phyloP scores from a whole-genome alignment of 495 filamentous ascomycete species.

The Massariosphaeria phaeospora region DNA sequence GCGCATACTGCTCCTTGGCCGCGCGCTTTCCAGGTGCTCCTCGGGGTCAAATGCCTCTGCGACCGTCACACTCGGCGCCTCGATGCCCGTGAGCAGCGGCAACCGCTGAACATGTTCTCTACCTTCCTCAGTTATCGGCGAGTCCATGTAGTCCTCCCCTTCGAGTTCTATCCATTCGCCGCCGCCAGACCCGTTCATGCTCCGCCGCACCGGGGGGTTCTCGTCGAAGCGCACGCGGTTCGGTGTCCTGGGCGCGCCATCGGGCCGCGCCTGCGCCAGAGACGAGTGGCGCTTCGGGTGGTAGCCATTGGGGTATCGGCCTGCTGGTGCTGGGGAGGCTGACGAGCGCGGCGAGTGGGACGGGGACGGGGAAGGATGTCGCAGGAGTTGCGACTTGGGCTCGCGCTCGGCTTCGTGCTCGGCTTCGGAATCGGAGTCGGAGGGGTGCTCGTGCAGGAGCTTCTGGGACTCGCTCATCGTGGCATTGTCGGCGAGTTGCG shows the following conservation, averaged over 20 bases:
- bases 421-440: conserved; percentile 19
- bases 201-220: conserved; percentile 42
- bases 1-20: conserved; percentile 61
- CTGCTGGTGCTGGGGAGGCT: conserved; percentile 7
- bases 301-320: conserved; percentile 11
- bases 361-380: conserved; percentile 7
- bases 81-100: conserved; percentile 78
- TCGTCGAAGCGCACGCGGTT: conserved; percentile 88
- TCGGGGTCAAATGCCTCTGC: conserved; percentile 55
- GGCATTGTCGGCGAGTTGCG: conserved; percentile 21
- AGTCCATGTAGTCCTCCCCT: conserved; percentile 52
- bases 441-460: conserved; percentile 24
- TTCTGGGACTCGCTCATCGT: conserved; percentile 29
- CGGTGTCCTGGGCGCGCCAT: conserved; percentile 65
- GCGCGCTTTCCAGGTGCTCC: conserved; percentile 55
- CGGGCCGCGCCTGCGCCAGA: conserved; percentile 38
- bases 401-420: conserved; percentile 10
- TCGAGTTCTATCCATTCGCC: conserved; percentile 51
- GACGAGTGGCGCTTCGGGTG: conserved; percentile 37
- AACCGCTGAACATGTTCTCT: conserved; percentile 48
- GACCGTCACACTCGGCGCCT: conserved; percentile 82
- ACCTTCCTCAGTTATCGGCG: conserved; percentile 19
- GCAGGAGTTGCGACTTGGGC: background rate
- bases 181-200: conserved; percentile 37
- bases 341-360: conserved; percentile 9